Percentiles rank a stretch among this genome's conserved stretches.
Evolutionary conservation across 179 eudicot species (phyloP).

Genomic region (Camellia oleifera): DNA sequence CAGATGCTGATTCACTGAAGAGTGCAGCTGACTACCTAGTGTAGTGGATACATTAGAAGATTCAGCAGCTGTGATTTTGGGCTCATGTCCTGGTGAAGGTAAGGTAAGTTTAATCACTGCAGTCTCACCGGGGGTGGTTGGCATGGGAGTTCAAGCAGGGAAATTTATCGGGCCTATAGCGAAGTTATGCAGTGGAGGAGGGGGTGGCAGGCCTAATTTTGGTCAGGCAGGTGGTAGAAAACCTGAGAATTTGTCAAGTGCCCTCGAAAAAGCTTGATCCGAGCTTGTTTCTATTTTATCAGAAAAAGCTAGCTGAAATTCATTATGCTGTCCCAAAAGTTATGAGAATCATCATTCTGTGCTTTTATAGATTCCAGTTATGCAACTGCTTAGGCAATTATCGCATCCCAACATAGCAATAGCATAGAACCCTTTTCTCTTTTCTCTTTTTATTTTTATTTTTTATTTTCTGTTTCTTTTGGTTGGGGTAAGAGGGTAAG

Average conservation of each 20-base stretch:
- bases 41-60: conserved; percentile 48
- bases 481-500: neutral
- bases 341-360: neutral
- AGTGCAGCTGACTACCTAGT: conserved; percentile 81
- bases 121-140: conserved; percentile 72
- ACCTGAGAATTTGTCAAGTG: conserved; percentile 68
- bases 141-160: conserved; percentile 75
- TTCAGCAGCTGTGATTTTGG: conserved; percentile 88
- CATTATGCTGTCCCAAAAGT: neutral
- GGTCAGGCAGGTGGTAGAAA: conserved; percentile 97
- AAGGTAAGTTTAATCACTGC: conserved; percentile 87
- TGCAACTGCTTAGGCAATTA: conserved; percentile 3
- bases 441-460: neutral
- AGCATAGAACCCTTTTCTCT: neutral
- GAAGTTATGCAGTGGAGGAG: conserved; percentile 88
- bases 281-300: conserved; percentile 57
- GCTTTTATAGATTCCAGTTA: neutral
- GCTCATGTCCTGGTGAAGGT: conserved; percentile 86
- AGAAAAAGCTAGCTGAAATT: conserved; percentile 42
- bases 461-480: neutral
- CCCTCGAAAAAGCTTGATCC: conserved; percentile 75
- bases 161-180: conserved; percentile 87
- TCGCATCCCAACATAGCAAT: neutral
- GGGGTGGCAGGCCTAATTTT: conserved; percentile 91
- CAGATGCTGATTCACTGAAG: conserved; percentile 85